phyloP scores from a whole-genome alignment of 208 protist genomes.

The Acanthamoeba castellanii region DNA sequence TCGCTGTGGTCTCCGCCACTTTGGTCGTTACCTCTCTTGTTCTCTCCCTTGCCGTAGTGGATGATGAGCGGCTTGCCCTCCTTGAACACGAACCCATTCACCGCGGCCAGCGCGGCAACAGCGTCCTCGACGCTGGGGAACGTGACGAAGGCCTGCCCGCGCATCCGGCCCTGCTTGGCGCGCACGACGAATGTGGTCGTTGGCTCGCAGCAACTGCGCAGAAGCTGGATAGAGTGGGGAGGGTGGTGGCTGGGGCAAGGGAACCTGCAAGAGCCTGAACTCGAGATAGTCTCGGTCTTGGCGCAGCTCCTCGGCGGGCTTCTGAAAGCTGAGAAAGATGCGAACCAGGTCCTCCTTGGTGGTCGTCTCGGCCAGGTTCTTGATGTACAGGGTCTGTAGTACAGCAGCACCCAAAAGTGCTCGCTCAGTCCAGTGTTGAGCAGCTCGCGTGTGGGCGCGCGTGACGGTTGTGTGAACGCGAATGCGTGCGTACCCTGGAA shows the following conservation, averaged over 20 bases:
- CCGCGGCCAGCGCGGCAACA: background rate
- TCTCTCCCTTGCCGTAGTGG: background rate
- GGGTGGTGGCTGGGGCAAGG: no score
- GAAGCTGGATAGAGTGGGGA: no score
- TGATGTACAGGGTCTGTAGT: constrained; percentile 18
- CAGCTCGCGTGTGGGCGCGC: no score
- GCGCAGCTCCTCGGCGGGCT: background rate
- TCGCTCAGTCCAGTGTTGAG: no score
- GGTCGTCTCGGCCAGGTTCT: background rate
- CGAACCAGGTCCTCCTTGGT: background rate
- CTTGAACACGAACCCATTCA: constrained; percentile 29
- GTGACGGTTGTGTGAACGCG: background rate
- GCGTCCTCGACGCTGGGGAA: background rate
- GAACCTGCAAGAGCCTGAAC: background rate
- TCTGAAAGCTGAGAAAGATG: constrained; percentile 8
- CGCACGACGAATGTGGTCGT: background rate
- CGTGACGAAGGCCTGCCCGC: constrained; percentile 27
- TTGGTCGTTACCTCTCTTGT: background rate
- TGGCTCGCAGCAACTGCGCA: background rate
- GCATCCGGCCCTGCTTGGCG: background rate
- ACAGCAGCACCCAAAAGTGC: no score
- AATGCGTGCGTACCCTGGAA: background rate
- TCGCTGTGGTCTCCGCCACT: no score
- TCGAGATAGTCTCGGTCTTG: background rate
- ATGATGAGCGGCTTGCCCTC: constrained; percentile 26